Evolutionary conservation across 805 yeast genomes (phyloP), one percentile per base, ranked within the genome.

Genomic region (Geotrichum ghanense): DNA sequence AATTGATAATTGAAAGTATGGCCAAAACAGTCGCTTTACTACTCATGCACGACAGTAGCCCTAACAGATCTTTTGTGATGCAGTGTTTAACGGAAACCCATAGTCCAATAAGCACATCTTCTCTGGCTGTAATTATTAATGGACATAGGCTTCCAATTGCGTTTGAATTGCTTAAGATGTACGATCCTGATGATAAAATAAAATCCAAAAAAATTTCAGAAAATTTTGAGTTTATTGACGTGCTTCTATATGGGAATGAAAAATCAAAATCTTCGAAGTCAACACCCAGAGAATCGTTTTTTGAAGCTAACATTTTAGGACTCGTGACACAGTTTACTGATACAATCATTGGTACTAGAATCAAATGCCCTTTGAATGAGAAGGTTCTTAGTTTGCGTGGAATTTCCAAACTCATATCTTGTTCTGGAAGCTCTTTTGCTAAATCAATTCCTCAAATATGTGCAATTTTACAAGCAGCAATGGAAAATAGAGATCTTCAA

Each of bases 361-460:
- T 92, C 1, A 71, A 76, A 35, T 78, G 78, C 41, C 85, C 95
- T 0, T 81, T 74, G 53, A 68, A 81, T 44, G 88, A 83, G 43
- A 87, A 84, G 57, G 67, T 80, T 1, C 73, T 76, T 31, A 81
- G 90, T 1, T 70, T 90, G 2, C 69, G 77, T 47, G 96, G 95
- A 0, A 74, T 90, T 24, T 76, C 80, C 34, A 76, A 81, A 48
- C 63, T 90, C 21, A 76, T 84, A 4, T 69, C 72, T 40, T 63
- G 78, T 1, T 66, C 78, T 1, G 73, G 73, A 3, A 66, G 71
- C 22, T 69, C 79, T 14, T 74, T 83, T 24, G 73, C 77, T 3
- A 75, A 83, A 1, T 85, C 86, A 0, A 63, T 83, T 27, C 94
- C 95, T 0, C 97, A 89, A 59, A 76, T 90, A 3, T 81, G 86